These are phyloP conservation scores for Lentinula guzmanii DNA, from an alignment of 768 basidiomycete species.

Conservation along the genomic window DNA sequence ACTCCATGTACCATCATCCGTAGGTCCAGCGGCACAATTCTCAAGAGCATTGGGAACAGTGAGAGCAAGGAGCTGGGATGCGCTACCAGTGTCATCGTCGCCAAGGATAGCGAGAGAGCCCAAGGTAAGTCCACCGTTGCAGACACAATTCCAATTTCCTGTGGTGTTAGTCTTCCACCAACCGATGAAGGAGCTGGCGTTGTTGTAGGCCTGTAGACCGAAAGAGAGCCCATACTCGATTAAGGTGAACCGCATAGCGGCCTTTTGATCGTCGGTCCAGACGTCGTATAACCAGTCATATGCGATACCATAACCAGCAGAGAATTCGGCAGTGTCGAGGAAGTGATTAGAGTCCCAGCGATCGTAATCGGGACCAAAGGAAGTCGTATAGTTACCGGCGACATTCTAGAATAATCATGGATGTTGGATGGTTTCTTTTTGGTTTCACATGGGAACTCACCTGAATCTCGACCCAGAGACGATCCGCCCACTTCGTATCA, in stretches of 20 bases:
- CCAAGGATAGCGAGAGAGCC: conserved; percentile 86
- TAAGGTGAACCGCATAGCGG: conserved; percentile 62
- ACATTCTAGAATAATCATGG: conserved; percentile 47
- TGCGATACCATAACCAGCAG: conserved; percentile 82
- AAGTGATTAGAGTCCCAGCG: conserved; percentile 91
- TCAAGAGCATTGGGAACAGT: conserved; percentile 69
- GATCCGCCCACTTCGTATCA: conserved; percentile 87
- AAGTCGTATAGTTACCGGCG: conserved; percentile 56
- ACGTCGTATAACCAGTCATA: conserved; percentile 95
- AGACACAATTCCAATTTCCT: conserved; percentile 99
- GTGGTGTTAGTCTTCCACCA: conserved; percentile 76
- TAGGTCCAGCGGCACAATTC: conserved; percentile 65
- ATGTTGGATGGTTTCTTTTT: not conserved
- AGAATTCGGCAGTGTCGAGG: conserved; percentile 88
- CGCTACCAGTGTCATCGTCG: conserved; percentile 73
- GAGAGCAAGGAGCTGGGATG: conserved; percentile 56
- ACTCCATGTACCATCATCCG: conserved; percentile 81
- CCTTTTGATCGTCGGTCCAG: conserved; percentile 72
- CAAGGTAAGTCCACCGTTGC: conserved; percentile 85
- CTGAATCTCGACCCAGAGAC: conserved; percentile 76
- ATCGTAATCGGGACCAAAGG: conserved; percentile 59
- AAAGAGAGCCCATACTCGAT: conserved; percentile 70
- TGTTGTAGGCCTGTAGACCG: conserved; percentile 52
- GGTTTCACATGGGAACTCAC: conserved; percentile 35
- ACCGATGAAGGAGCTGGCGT: conserved; percentile 33